Evolutionary conservation across 768 basidiomycete species (phyloP).

Genomic region (Calvatia gigantea): DNA sequence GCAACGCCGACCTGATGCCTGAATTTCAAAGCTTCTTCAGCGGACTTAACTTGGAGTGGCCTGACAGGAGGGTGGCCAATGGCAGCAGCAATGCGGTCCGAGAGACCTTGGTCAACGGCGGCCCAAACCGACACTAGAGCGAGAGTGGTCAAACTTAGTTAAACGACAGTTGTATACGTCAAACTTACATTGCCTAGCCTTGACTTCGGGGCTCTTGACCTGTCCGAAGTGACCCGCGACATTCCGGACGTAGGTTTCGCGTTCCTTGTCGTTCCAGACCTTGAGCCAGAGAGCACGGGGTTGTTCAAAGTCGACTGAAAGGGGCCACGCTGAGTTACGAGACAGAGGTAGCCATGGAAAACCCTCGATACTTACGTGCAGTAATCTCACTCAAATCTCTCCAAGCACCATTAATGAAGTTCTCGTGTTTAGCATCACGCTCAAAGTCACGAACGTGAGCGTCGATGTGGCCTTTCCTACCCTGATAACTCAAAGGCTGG

Average conservation of each 20-base stretch:
- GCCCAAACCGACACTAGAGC: conserved; percentile 74
- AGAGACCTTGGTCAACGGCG: conserved; percentile 69
- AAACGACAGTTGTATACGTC: not conserved
- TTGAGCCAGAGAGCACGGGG: conserved; percentile 66
- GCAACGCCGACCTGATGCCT: conserved; percentile 35
- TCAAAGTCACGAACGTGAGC: conserved; percentile 36
- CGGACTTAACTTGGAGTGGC: conserved; percentile 62
- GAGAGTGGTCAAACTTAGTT: not conserved
- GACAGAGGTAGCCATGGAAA: not conserved
- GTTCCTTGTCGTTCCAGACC: conserved; percentile 62
- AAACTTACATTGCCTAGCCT: conserved; percentile 61
- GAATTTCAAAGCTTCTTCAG: conserved; percentile 53
- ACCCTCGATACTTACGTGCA: conserved; percentile 55
- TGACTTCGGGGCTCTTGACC: conserved; percentile 60
- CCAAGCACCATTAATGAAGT: conserved; percentile 68
- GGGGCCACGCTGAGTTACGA: not conserved
- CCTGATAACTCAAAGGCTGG: conserved; percentile 63
- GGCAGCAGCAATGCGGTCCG: conserved; percentile 75
- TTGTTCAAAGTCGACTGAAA: conserved; percentile 79
- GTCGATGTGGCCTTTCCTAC: conserved; percentile 42
- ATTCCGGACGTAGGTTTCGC: conserved; percentile 64
- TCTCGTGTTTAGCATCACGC: conserved; percentile 57
- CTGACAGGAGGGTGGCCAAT: conserved; percentile 55
- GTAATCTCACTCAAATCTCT: conserved; percentile 71
- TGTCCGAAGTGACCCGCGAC: conserved; percentile 57